Percentiles rank a stretch among this genome's conserved stretches.
Conservation (phyloP, 1,284 basidiomycete genomes). For the Ganoderma boninense region DNA sequence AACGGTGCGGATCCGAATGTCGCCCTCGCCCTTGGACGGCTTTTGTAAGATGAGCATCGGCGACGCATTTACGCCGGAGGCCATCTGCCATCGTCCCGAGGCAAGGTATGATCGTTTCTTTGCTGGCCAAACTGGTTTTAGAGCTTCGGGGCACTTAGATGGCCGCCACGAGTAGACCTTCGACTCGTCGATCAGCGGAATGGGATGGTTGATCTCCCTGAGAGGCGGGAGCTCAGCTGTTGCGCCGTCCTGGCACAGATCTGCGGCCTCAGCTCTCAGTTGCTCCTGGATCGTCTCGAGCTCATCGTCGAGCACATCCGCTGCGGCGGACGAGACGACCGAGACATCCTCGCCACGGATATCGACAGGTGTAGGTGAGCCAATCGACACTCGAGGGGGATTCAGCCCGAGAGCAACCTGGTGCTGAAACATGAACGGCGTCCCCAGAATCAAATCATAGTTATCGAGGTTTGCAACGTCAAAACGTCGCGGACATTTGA, state of each 20-base stretch:
- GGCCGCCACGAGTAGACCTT: conserved; percentile 42
- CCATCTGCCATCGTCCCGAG: conserved; percentile 4
- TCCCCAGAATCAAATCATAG: conserved; percentile 13
- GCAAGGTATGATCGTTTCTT: conserved; percentile 41
- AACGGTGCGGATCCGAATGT: background rate
- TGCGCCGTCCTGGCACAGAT: background rate
- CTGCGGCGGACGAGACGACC: conserved; percentile 22
- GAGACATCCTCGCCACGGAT: conserved; percentile 20
- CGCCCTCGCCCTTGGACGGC: background rate
- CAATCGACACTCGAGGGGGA: background rate
- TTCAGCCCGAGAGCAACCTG: background rate
- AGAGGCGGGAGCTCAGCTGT: conserved; percentile 18
- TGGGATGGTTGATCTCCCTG: conserved; percentile 46
- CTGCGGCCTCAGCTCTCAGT: background rate
- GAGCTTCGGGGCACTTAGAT: conserved; percentile 42
- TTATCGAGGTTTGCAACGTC: conserved; percentile 33
- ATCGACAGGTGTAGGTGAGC: conserved; percentile 16
- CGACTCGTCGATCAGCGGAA: conserved; percentile 45
- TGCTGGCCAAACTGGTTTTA: conserved; percentile 33
- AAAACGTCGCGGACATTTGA: conserved; percentile 37
- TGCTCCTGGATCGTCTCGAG: background rate
- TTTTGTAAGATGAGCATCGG: background rate
- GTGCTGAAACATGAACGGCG: conserved; percentile 12
- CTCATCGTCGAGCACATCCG: conserved; percentile 30
- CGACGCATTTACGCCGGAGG: background rate